Evolutionary conservation across 106 monocot genomes (phyloP).

Genomic region (Phalaenopsis aphrodite): DNA sequence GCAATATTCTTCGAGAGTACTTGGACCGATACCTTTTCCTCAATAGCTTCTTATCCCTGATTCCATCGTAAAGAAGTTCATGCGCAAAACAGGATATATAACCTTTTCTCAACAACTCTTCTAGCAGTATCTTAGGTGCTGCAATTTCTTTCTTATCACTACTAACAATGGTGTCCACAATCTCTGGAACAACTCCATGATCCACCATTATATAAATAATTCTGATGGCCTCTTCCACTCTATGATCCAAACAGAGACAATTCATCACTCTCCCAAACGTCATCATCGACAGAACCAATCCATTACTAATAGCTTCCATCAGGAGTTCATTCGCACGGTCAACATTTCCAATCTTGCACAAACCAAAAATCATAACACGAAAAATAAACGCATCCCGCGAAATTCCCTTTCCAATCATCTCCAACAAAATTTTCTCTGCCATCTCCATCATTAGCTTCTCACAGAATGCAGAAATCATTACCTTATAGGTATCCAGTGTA

Average conservation of each 20-base stretch:
- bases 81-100: slow-evolving; percentile 75
- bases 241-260: slow-evolving; percentile 31
- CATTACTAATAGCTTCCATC: slow-evolving; percentile 29
- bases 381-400: slow-evolving; percentile 65
- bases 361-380: slow-evolving; percentile 56
- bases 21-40: slow-evolving; percentile 25
- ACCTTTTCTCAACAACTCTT: slow-evolving; percentile 80
- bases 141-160: slow-evolving; percentile 80
- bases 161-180: slow-evolving; percentile 64
- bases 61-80: slow-evolving; percentile 86
- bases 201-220: slow-evolving; percentile 64
- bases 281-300: slow-evolving; percentile 58
- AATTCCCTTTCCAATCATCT: slow-evolving; percentile 48
- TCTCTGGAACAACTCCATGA: slow-evolving; percentile 53
- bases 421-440: slow-evolving; percentile 61
- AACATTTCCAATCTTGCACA: slow-evolving; percentile 50
- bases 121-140: slow-evolving; percentile 87
- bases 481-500: slow-evolving; percentile 62
- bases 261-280: slow-evolving; percentile 77
- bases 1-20: slow-evolving; percentile 11
- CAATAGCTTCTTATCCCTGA: slow-evolving; percentile 56
- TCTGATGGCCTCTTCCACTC: slow-evolving; percentile 45
- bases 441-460: slow-evolving; percentile 42
- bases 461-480: slow-evolving; percentile 60
- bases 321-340: slow-evolving; percentile 52